phyloP scores from a whole-genome alignment of 2,329 filamentous ascomycete species.

The Corniculantispora saksenae region DNA sequence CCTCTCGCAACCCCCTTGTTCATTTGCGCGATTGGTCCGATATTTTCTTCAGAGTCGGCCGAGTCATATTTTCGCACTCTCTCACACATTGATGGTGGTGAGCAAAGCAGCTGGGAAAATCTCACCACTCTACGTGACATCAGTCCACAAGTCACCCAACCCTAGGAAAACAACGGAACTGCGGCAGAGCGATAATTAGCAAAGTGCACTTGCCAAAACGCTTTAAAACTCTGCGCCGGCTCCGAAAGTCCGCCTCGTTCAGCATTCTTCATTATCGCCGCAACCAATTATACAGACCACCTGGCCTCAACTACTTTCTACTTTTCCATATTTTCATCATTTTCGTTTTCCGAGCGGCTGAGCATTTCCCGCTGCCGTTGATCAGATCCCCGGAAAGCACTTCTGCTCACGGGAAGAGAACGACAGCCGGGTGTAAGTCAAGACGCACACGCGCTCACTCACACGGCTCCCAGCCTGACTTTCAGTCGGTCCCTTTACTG shows the following conservation, averaged over 20 bases:
- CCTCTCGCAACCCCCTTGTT: neutral
- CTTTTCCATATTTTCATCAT: neutral
- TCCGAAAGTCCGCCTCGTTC: neutral
- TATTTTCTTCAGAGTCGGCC: too few species aligned
- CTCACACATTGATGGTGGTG: neutral
- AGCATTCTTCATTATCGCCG: neutral
- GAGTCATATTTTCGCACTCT: neutral
- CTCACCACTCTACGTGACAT: constrained; percentile 15
- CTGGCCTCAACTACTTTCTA: too few species aligned
- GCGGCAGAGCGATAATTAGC: neutral
- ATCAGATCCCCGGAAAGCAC: too few species aligned
- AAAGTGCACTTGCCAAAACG: neutral
- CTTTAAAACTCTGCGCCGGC: neutral
- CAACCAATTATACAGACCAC: neutral
- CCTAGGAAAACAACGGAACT: constrained; percentile 4
- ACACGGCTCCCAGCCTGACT: neutral
- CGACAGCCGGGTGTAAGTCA: neutral
- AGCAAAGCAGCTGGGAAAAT: constrained; percentile 1
- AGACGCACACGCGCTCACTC: neutral
- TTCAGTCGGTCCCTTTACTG: neutral
- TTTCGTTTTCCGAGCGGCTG: neutral
- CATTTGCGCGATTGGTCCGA: too few species aligned
- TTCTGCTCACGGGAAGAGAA: neutral
- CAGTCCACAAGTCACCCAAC: constrained; percentile 19
- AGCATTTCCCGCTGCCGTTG: neutral